phyloP scores from a whole-genome alignment of 306 rosid species.

The Coriaria nepalensis region DNA sequence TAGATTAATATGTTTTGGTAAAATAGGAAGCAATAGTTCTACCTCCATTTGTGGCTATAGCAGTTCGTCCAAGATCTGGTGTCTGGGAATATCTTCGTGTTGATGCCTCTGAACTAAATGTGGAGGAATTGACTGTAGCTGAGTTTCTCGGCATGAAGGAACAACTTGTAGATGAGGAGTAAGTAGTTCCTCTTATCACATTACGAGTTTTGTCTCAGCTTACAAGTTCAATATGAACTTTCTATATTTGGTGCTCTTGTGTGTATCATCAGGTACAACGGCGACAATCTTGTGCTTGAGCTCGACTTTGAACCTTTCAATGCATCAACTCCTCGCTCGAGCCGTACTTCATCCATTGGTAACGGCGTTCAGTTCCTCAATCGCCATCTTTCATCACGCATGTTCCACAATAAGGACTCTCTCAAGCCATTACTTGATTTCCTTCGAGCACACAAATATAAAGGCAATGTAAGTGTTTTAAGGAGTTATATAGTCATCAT shows the following conservation, averaged over 20 bases:
- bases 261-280: constrained; percentile 25
- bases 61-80: constrained; percentile 91
- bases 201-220: not conserved
- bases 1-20: constrained; percentile 8
- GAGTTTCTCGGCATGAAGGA: constrained; percentile 84
- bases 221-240: constrained; percentile 4
- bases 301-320: constrained; percentile 93
- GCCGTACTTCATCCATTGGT: constrained; percentile 83
- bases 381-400: constrained; percentile 77
- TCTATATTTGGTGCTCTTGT: constrained; percentile 2
- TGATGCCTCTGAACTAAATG: constrained; percentile 63
- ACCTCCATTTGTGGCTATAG: constrained; percentile 86
- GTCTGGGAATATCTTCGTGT: constrained; percentile 87
- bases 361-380: constrained; percentile 96
- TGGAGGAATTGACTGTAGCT: constrained; percentile 71
- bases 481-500: too few relatives aligned
- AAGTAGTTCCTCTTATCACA: constrained; percentile 17
- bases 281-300: constrained; percentile 42
- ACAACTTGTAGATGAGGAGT: constrained; percentile 63
- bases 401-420: constrained; percentile 75
- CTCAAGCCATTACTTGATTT: constrained; percentile 79
- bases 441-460: constrained; percentile 68
- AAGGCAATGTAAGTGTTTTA: constrained; percentile 48
- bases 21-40: constrained; percentile 68
- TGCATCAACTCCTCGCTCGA: constrained; percentile 74